A percentile compares a stretch with the other conserved stretches of the same genome.
Evolutionary conservation across 352 stramenopile species (phyloP).

Genomic region (Pythium vanterpoolii): DNA sequence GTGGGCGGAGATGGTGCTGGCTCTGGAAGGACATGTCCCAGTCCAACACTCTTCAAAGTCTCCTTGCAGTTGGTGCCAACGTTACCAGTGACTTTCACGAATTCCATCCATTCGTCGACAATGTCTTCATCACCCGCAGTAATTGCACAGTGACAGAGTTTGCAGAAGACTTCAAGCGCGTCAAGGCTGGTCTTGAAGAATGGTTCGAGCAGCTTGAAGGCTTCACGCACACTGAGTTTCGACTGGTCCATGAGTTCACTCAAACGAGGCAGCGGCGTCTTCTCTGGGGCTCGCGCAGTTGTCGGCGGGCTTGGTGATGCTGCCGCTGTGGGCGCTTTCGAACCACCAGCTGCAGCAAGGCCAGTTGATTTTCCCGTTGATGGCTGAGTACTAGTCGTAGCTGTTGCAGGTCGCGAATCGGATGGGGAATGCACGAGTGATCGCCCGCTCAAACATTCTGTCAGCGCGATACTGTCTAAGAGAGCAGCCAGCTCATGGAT

Average conservation of each 20-base stretch:
- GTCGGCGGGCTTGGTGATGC: constrained; percentile 17
- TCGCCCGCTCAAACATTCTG: constrained; percentile 9
- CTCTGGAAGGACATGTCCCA: constrained; percentile 32
- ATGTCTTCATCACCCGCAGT: constrained; percentile 8
- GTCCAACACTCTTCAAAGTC: constrained; percentile 28
- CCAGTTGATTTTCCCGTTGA: neutral
- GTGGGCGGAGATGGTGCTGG: neutral
- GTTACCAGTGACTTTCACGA: constrained; percentile 39
- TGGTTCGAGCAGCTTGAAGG: constrained; percentile 22
- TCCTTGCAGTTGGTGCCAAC: constrained; percentile 40
- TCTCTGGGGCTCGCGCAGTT: constrained; percentile 18
- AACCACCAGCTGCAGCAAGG: neutral
- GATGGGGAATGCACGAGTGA: neutral
- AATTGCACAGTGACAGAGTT: constrained; percentile 17
- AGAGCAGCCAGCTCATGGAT: constrained; percentile 15
- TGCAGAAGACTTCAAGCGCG: constrained; percentile 20
- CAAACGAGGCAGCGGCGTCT: constrained; percentile 25
- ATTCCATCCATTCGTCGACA: constrained; percentile 18
- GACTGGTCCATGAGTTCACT: constrained; percentile 35
- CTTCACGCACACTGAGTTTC: constrained; percentile 20
- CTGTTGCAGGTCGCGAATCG: constrained; percentile 5
- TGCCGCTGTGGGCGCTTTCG: constrained; percentile 2
- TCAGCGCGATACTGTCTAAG: constrained; percentile 12
- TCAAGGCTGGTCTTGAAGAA: constrained; percentile 9
- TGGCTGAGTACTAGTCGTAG: neutral